Conservation (phyloP, 148 eudicot species). For the Rhododendron simsii region DNA sequence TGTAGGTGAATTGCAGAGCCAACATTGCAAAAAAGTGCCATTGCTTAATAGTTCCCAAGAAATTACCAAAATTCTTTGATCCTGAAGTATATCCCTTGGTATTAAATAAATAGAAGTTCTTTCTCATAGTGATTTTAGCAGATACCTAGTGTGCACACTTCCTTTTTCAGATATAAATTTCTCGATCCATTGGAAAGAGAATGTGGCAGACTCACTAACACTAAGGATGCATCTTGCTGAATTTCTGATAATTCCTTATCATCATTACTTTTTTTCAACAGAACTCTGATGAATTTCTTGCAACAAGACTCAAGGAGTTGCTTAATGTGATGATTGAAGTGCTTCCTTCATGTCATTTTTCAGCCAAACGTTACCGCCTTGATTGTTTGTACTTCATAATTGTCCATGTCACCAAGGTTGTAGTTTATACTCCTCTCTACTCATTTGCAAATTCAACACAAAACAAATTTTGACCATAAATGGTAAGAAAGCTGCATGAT, state of each 20-base stretch:
- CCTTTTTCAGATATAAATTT: not conserved
- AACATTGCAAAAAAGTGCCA: not conserved
- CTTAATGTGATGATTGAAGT: slow-evolving; percentile 64
- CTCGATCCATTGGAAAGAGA: not conserved
- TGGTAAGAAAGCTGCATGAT: not conserved
- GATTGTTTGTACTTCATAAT: slow-evolving; percentile 79
- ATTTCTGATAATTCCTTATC: not conserved
- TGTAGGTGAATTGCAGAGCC: not conserved
- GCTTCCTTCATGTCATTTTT: slow-evolving; percentile 78
- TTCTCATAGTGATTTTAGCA: not conserved
- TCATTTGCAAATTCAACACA: not conserved
- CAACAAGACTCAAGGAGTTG: slow-evolving; percentile 57
- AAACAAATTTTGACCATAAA: not conserved
- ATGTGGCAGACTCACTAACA: not conserved
- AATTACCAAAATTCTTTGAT: not conserved
- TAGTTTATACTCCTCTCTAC: not conserved
- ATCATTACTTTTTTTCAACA: slow-evolving; percentile 17
- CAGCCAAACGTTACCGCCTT: slow-evolving; percentile 94
- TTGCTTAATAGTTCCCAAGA: not conserved
- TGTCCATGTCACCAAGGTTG: slow-evolving; percentile 69
- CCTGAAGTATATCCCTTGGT: not conserved
- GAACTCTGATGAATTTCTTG: slow-evolving; percentile 57
- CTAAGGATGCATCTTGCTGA: not conserved
- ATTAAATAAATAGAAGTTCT: not conserved
- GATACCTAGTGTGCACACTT: not conserved